Evolutionary conservation across 768 basidiomycete genomes (phyloP).

Genomic region (Boletales sp.): DNA sequence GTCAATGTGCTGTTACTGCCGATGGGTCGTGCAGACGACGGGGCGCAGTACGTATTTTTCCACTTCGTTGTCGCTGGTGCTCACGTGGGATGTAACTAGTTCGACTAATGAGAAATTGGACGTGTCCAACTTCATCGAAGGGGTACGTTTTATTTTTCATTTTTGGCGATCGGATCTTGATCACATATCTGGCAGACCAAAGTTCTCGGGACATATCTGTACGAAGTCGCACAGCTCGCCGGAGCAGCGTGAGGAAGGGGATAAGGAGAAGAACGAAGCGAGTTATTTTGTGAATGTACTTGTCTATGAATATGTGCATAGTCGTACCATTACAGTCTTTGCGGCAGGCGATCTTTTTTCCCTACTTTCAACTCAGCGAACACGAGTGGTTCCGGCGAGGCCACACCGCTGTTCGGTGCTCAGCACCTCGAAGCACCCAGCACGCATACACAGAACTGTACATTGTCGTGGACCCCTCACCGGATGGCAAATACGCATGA

Average conservation of each 20-base stretch:
- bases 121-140: conserved; percentile 81
- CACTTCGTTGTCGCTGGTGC: background rate
- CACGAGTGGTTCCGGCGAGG: background rate
- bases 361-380: conserved; percentile 23
- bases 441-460: no score
- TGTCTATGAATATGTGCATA: background rate
- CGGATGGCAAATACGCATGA: conserved; percentile 13
- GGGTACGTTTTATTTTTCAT: conserved; percentile 40
- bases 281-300: no score
- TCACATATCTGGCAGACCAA: conserved; percentile 21
- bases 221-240: conserved; percentile 25
- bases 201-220: conserved; percentile 32
- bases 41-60: conserved; percentile 68
- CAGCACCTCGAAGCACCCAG: no score
- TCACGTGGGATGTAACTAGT: conserved; percentile 35
- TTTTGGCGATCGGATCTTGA: conserved; percentile 1
- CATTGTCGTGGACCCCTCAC: background rate
- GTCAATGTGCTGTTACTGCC: conserved; percentile 89
- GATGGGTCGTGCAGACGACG: conserved; percentile 93
- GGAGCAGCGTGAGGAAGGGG: conserved; percentile 9
- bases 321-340: no score
- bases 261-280: no score
- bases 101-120: conserved; percentile 97
- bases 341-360: no score
- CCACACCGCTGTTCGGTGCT: no score